Evolutionary conservation across 1,139 yeast species (phyloP).

Genomic region (Candida dubliniensis): DNA sequence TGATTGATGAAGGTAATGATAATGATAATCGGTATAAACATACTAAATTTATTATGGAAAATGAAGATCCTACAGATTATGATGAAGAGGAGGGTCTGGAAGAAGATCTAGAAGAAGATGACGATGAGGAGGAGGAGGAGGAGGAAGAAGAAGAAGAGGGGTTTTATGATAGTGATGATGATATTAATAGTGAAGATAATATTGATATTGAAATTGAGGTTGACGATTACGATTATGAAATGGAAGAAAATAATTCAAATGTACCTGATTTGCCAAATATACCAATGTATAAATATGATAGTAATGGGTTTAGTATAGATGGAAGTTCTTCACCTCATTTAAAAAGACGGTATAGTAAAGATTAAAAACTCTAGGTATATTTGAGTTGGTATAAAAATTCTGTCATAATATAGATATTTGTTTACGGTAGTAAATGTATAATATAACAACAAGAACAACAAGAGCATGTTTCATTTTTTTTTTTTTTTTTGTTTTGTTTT

Average conservation of each 20-base stretch:
- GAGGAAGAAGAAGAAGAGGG: conserved; percentile 14
- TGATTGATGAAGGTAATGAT: background rate
- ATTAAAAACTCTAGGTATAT: background rate
- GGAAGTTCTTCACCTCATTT: conserved; percentile 40
- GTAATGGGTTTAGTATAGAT: conserved; percentile 29
- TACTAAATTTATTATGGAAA: conserved; percentile 13
- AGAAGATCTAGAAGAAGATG: conserved; percentile 6
- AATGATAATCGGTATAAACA: conserved; percentile 5
- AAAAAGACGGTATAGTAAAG: conserved; percentile 25
- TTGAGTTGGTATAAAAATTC: no score
- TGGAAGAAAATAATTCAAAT: conserved; percentile 7
- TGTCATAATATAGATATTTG: no score
- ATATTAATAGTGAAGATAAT: conserved; percentile 14
- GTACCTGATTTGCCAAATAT: background rate
- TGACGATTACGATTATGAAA: conserved; percentile 2
- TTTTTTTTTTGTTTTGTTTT: no score
- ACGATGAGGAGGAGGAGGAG: conserved; percentile 8
- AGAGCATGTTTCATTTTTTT: no score
- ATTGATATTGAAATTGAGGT: conserved; percentile 16
- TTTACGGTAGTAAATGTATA: no score
- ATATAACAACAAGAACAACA: no score
- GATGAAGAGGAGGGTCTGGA: conserved; percentile 10
- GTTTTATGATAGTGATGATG: conserved; percentile 16
- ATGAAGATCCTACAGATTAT: conserved; percentile 5
- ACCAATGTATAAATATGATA: conserved; percentile 19